phyloP scores from a whole-genome alignment of 2,329 filamentous ascomycete species.

The Phoma herbarum region DNA sequence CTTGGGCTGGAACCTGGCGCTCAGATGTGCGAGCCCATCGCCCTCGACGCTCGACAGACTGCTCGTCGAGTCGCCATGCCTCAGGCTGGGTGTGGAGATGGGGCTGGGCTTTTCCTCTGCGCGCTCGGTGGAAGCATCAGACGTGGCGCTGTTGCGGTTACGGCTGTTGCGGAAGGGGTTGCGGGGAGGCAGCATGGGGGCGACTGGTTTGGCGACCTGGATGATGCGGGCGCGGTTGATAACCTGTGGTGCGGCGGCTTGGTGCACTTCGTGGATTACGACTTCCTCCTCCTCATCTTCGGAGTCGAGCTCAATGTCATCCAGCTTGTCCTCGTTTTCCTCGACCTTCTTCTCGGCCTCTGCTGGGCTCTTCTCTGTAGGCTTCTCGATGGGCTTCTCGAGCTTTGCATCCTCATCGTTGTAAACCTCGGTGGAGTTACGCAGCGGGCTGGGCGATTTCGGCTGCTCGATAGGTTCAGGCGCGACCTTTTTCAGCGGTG shows the following conservation, averaged over 20 bases:
- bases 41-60: constrained; percentile 47
- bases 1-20: constrained; percentile 39
- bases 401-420: constrained; percentile 55
- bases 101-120: constrained; percentile 43
- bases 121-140: constrained; percentile 38
- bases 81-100: constrained; percentile 47
- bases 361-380: background rate
- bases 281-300: constrained; percentile 59
- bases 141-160: constrained; percentile 48
- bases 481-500: constrained; percentile 15
- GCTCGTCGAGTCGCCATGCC: constrained; percentile 46
- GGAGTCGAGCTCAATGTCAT: constrained; percentile 58
- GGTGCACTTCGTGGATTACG: constrained; percentile 73
- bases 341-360: background rate
- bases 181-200: constrained; percentile 79
- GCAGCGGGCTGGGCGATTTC: background rate
- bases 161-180: constrained; percentile 69
- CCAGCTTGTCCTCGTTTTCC: constrained; percentile 53
- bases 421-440: constrained; percentile 21
- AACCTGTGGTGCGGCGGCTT: constrained; percentile 69
- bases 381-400: constrained; percentile 35
- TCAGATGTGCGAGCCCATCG: constrained; percentile 40
- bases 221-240: constrained; percentile 82
- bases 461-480: background rate
- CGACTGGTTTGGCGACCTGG: constrained; percentile 80